These are phyloP conservation scores for Myxozyma udenii DNA, from an alignment of 805 yeast species.

Conservation along the genomic window DNA sequence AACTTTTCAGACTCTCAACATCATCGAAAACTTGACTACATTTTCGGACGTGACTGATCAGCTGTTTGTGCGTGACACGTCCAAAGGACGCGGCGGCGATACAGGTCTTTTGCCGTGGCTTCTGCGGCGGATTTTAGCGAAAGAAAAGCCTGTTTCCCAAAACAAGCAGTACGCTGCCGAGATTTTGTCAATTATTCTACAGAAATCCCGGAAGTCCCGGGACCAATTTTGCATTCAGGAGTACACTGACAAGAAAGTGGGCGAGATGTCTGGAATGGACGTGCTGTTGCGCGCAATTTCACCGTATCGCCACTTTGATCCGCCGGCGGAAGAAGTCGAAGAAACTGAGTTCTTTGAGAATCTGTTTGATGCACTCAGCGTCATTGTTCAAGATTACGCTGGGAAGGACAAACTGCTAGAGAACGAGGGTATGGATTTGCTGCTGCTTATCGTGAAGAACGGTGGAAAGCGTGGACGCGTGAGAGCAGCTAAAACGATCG, in stretches of 20 bases:
- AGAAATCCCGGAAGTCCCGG: constrained; percentile 13
- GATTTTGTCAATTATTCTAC: constrained; percentile 28
- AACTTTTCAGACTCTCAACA: constrained; percentile 23
- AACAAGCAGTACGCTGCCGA: constrained; percentile 32
- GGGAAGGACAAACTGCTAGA: constrained; percentile 27
- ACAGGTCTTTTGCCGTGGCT: constrained; percentile 28
- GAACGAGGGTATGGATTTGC: constrained; percentile 31
- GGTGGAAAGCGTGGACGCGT: constrained; percentile 26
- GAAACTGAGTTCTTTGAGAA: constrained; percentile 30
- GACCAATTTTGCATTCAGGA: constrained; percentile 4
- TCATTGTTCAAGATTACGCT: constrained; percentile 18
- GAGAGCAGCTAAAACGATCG: constrained; percentile 24
- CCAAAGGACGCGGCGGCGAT: constrained; percentile 4
- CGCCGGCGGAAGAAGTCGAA: constrained; percentile 20
- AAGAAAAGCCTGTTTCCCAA: constrained; percentile 26
- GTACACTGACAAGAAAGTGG: constrained; percentile 4
- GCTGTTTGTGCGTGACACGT: constrained; percentile 5
- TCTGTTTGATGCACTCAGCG: constrained; percentile 26
- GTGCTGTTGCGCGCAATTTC: constrained; percentile 24
- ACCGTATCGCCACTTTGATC: constrained; percentile 22
- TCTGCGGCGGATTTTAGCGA: constrained; percentile 18
- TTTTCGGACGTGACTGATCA: constrained; percentile 12
- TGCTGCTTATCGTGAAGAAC: constrained; percentile 17
- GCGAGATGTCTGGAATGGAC: constrained; percentile 26
- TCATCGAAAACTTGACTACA: constrained; percentile 27